phyloP scores from a whole-genome alignment of 2,329 filamentous ascomycete species.

The Paecilomyces variotii region DNA sequence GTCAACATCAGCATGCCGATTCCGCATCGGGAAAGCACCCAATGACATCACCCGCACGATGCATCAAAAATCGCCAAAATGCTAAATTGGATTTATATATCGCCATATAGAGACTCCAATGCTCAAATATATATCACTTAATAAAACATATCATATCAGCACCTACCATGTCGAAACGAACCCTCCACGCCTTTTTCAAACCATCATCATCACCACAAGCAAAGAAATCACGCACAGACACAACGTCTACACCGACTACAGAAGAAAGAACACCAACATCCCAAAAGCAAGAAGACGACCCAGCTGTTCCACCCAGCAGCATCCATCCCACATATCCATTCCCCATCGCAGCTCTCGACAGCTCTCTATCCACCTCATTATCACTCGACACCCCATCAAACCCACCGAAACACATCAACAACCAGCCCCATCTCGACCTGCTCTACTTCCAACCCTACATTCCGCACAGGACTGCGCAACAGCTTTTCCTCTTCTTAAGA shows the following conservation, averaged over 20 bases:
- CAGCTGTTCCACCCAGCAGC: slow-evolving; percentile 16
- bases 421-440: slow-evolving; percentile 64
- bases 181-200: slow-evolving; percentile 62
- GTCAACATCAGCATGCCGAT: background rate
- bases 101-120: too few species aligned
- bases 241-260: slow-evolving; percentile 27
- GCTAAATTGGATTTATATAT: too few species aligned
- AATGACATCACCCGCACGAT: background rate
- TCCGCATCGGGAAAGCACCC: background rate
- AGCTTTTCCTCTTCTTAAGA: slow-evolving; percentile 64
- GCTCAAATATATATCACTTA: background rate
- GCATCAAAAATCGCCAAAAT: too few species aligned
- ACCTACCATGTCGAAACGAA: slow-evolving; percentile 45
- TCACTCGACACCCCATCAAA: slow-evolving; percentile 39
- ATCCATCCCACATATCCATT: slow-evolving; percentile 47
- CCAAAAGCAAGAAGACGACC: background rate
- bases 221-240: slow-evolving; percentile 26
- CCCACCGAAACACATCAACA: slow-evolving; percentile 50
- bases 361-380: slow-evolving; percentile 36
- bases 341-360: slow-evolving; percentile 35
- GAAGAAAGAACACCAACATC: slow-evolving; percentile 9
- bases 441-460: slow-evolving; percentile 71
- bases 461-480: slow-evolving; percentile 45
- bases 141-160: background rate
- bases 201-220: slow-evolving; percentile 17